Base-by-base conservation (phyloP, 2,329 filamentous ascomycete genomes). In the Xenosphaeropsis pyriputrescens region DNA sequence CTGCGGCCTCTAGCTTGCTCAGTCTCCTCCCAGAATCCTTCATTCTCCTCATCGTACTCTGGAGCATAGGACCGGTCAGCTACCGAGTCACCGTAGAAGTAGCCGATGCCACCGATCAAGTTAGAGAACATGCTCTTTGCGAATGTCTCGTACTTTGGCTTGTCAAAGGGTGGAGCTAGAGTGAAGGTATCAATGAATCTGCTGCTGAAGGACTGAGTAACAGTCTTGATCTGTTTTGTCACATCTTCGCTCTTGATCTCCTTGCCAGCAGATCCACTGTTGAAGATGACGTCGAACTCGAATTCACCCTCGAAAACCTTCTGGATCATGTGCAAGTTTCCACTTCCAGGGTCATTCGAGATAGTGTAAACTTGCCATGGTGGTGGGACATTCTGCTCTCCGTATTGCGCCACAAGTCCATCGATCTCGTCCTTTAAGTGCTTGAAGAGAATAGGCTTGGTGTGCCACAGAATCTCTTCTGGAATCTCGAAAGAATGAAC, bases 1-100 rank as follows among this genome's bases (percentile, higher is more conserved):
- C 74, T 77, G 41, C 76, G 74, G 17, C 65, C 70, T 41, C 85
- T 72, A 4, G 88, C 89, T 51, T 81, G 79, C 2, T 80, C 86
- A 14, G 91, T 76, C 47, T 93, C 88, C 53, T 91, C 79, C 88
- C 89, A 95, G 61, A 96, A 96, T 0, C 84, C 82, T 58, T 96
- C 91, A 41, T 85, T 84, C 46, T 93, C 85, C 61, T 98, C 91
- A 9, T 94, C 85, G 48, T 96, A 96, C 51, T 93, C 89, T 8
- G 79, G 65, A n/a, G 85, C 85, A 51, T 89, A 84, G 1, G 88
- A 94, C 29, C 86, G 79, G 55, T 98, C 91, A 37, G 94, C 83
- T 16, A 95, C 62, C 26, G 85, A 80, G 41, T 91, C 71, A 31
- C 91, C 91, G 51, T 93, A 73, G 63, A 98, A 98, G 61, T 93